Evolutionary conservation across 2,329 filamentous ascomycete species (phyloP).

Genomic region (Talaromyces sp.): DNA sequence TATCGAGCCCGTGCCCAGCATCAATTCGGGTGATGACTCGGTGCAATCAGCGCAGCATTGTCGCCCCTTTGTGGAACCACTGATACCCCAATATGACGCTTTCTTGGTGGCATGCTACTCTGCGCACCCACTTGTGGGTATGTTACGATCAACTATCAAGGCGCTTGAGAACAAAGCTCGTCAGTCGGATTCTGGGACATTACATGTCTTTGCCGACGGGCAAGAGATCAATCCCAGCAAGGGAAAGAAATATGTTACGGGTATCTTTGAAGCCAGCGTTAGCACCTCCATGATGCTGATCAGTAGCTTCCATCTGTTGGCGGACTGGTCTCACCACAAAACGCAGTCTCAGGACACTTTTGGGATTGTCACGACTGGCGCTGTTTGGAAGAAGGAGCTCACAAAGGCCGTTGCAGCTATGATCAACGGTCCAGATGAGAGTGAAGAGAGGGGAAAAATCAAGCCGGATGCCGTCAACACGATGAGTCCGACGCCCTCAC

Average conservation of each 20-base stretch:
- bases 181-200: not conserved
- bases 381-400: conserved; percentile 75
- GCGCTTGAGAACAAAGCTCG: conserved; percentile 19
- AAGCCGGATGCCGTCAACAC: conserved; percentile 23
- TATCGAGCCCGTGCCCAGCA: conserved; percentile 62
- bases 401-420: conserved; percentile 61
- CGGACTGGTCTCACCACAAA: conserved; percentile 26
- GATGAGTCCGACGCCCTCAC: not conserved
- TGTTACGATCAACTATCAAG: conserved; percentile 50
- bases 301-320: conserved; percentile 36
- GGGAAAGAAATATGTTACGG: conserved; percentile 58
- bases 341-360: conserved; percentile 52
- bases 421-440: conserved; percentile 50
- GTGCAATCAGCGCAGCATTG: conserved; percentile 60
- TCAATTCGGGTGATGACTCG: conserved; percentile 71
- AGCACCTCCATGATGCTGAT: conserved; percentile 58
- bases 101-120: conserved; percentile 88
- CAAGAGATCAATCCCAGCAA: conserved; percentile 8
- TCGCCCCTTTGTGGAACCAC: conserved; percentile 50
- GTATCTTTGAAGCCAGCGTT: conserved; percentile 85
- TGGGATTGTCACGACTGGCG: conserved; percentile 85
- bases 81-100: conserved; percentile 56
- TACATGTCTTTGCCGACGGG: not conserved
- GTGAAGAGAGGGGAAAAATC: conserved; percentile 23
- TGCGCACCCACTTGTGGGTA: conserved; percentile 69